A percentile compares a stretch with the other conserved stretches of the same genome.
Conservation (phyloP, 2,329 filamentous ascomycete genomes). For the Monilinia aucupariae region DNA sequence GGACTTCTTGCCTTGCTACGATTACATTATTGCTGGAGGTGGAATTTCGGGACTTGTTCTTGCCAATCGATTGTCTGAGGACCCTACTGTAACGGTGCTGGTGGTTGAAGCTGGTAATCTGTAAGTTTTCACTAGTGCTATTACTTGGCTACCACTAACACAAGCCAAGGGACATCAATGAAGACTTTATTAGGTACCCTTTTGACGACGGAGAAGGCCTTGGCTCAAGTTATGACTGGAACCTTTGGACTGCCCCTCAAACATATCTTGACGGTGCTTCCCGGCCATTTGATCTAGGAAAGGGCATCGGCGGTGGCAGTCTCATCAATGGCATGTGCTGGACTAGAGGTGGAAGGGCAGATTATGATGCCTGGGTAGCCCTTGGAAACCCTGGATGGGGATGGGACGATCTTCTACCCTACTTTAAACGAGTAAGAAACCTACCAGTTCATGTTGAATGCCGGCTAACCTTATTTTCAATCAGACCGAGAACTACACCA, state of each 20-base stretch:
- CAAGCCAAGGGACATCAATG: constrained; percentile 25
- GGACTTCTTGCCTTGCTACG: constrained; percentile 32
- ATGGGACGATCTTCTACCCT: constrained; percentile 38
- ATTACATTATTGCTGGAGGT: constrained; percentile 43
- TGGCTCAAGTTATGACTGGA: constrained; percentile 40
- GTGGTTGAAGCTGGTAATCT: constrained; percentile 29
- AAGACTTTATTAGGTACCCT: constrained; percentile 26
- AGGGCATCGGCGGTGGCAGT: constrained; percentile 37
- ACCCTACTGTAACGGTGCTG: constrained; percentile 27
- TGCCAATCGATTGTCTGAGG: constrained; percentile 41
- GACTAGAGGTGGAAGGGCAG: constrained; percentile 23
- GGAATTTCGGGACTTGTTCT: constrained; percentile 44
- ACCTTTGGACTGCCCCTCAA: constrained; percentile 38
- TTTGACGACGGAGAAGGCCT: constrained; percentile 31
- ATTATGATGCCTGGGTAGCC: constrained; percentile 39
- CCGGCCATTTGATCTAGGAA: constrained; percentile 26
- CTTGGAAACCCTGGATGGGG: constrained; percentile 38
- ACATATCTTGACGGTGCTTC: constrained; percentile 30
- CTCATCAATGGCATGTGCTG: constrained; percentile 40
- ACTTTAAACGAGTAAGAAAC: constrained; percentile 37
- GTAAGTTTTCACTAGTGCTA: constrained; percentile 9
- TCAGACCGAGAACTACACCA: constrained; percentile 38
- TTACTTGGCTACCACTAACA: neutral
- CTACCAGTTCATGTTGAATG: neutral
- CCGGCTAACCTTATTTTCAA: neutral